Evolutionary conservation across 495 filamentous ascomycete genomes (phyloP).

Genomic region (Achaetomiella virescens): DNA sequence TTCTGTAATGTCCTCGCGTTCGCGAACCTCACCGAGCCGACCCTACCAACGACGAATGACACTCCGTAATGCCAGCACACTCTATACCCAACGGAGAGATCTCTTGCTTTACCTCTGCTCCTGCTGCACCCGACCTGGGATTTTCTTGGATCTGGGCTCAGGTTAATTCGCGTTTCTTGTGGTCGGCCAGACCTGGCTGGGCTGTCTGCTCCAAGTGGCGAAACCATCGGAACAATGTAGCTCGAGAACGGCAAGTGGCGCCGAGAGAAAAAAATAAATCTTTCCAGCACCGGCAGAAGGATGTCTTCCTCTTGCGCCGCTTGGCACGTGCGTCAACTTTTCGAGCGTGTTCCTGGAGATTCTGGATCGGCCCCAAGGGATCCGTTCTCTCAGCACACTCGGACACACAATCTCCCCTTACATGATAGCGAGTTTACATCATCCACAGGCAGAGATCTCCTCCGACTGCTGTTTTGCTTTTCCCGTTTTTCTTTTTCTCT

Average conservation of each 20-base stretch:
- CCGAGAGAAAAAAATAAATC: background rate
- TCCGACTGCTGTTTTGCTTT: conserved; percentile 12
- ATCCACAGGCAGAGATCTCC: conserved; percentile 12
- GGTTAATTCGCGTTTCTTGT: background rate
- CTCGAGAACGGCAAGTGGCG: background rate
- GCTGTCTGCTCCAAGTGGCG: background rate
- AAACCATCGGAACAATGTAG: background rate
- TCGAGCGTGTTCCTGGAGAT: background rate
- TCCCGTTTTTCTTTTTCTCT: conserved; percentile 6
- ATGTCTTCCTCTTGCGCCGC: background rate
- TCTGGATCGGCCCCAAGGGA: background rate
- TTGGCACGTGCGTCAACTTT: background rate
- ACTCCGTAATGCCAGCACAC: conserved; percentile 16
- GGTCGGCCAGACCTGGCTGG: background rate
- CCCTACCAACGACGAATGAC: conserved; percentile 15
- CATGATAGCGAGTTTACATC: conserved; percentile 14
- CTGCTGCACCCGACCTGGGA: background rate
- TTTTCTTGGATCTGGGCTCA: conserved; percentile 8
- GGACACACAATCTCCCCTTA: background rate
- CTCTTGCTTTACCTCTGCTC: conserved; percentile 1
- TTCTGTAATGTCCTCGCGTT: conserved; percentile 50
- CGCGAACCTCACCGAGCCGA: background rate
- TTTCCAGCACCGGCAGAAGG: background rate
- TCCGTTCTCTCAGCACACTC: background rate
- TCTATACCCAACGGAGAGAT: conserved; percentile 25